Conservation (phyloP, 768 basidiomycete species). For the Hemileccinum impolitum region DNA sequence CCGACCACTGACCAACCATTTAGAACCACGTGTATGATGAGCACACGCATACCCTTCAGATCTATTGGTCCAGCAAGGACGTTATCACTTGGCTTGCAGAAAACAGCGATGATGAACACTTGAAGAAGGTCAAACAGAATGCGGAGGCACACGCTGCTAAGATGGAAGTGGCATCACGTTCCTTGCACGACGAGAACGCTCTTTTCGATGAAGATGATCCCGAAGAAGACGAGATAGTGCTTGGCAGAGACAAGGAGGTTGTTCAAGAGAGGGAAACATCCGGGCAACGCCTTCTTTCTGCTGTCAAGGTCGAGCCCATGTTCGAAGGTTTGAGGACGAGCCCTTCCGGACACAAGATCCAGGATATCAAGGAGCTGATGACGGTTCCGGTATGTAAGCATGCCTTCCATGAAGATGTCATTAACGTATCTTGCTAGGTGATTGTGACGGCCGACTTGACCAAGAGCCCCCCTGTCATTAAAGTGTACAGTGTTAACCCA, state of each 20-base stretch:
- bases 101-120: constrained; percentile 92
- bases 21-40: constrained; percentile 97
- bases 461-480: constrained; percentile 95
- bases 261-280: constrained; percentile 56
- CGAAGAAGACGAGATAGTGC: constrained; percentile 76
- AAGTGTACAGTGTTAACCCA: constrained; percentile 94
- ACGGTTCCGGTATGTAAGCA: constrained; percentile 73
- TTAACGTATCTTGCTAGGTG: constrained; percentile 48
- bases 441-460: constrained; percentile 94
- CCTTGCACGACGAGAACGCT: constrained; percentile 82
- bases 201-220: constrained; percentile 87
- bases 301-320: constrained; percentile 67
- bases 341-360: constrained; percentile 83
- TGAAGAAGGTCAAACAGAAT: constrained; percentile 91
- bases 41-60: constrained; percentile 85
- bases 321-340: constrained; percentile 83
- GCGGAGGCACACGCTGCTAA: constrained; percentile 88
- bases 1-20: constrained; percentile 14
- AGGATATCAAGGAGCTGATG: constrained; percentile 93
- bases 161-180: constrained; percentile 86
- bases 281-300: constrained; percentile 74
- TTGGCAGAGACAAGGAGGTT: constrained; percentile 51
- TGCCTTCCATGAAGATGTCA: background rate
- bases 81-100: constrained; percentile 95
- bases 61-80: constrained; percentile 95